These are phyloP conservation scores for Cyberlindnera veronae DNA, from an alignment of 805 yeast genomes.

Conservation along the genomic window DNA sequence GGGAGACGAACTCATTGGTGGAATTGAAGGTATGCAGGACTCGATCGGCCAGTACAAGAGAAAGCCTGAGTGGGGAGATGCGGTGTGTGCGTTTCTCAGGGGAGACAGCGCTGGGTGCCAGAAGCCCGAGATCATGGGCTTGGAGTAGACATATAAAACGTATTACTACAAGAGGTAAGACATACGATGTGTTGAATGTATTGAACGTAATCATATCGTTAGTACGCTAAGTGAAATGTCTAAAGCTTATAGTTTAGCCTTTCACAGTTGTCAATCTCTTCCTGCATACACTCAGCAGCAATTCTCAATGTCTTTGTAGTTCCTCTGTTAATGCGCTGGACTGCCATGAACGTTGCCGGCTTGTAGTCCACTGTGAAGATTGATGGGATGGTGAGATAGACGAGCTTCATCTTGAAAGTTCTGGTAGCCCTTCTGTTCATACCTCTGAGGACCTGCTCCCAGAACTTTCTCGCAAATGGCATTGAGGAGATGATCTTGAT, in stretches of 20 bases:
- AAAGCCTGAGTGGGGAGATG: constrained; percentile 66
- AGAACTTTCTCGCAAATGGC: neutral
- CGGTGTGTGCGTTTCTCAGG: constrained; percentile 43
- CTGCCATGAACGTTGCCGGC: too few species aligned
- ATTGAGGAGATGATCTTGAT: neutral
- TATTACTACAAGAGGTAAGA: neutral
- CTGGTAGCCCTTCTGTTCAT: too few species aligned
- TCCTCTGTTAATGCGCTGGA: too few species aligned
- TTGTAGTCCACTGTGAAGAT: neutral
- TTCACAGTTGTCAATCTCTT: too few species aligned
- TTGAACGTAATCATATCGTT: too few species aligned
- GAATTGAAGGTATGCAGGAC: constrained; percentile 60
- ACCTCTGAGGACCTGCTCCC: neutral
- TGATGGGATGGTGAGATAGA: neutral
- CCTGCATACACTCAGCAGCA: too few species aligned
- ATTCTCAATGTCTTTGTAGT: too few species aligned
- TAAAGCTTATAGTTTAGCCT: too few species aligned
- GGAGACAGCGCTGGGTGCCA: constrained; percentile 35
- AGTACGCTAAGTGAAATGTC: too few species aligned
- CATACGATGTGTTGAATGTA: too few species aligned
- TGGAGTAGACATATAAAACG: constrained; percentile 2
- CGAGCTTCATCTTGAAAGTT: neutral
- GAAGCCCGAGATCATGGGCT: constrained; percentile 20
- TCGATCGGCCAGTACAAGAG: constrained; percentile 60
- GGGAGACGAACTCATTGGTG: constrained; percentile 52